Base-by-base conservation (phyloP, 352 stramenopile species). In the Globisporangium carolinianum region DNA sequence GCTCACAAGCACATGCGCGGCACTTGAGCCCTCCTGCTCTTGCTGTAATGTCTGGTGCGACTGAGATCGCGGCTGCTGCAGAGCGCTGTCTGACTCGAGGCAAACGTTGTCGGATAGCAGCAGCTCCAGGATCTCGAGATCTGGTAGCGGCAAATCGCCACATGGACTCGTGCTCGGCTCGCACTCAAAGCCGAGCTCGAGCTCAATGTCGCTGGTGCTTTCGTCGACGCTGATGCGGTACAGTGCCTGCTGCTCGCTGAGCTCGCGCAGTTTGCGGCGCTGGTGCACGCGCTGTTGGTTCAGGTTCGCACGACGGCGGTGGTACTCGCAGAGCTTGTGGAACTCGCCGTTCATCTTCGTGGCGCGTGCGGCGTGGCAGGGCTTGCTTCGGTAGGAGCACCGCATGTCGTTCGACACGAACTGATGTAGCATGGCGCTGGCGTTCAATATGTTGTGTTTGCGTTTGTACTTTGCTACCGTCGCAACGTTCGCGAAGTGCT, bases 311-410 rank as follows among this genome's bases (percentile, higher is more conserved):
- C 75, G 71, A 4, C 61, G 58, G 14, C 72, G 72, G 55, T 77
- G 69, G 35, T 69, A 67, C 18, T 74, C 61, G 43, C 72, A 77
- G 24, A 81, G 66, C 53, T 69, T 71, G 55, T 81, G 72, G 35
- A 58, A 60, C n/a, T 76, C 69, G 11, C 72, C 72, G 45, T 77
- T 81, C 41, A 74, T 46, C 55, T 81, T 81, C 57, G 62, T 65
- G 11, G 72, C 69, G 51, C 72, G 69, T 5, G 63, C 46, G 37
- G 69, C 71, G 24, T 50, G 42, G 56, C 72, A 81, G 6, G 58
- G 58, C 53, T 76, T 76, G 60, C 66, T 71, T 41, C 58, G 63
- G 56, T 77, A 75, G 9, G 57, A 57, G 43, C 66, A 75, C 56
- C 47, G 7, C 39, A 8, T 43, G 39, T 57, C 32, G 51, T 50